Evolutionary conservation across 2,329 filamentous ascomycete genomes (phyloP), one percentile per base, ranked within the genome.

Genomic region (Penicillium sp.): DNA sequence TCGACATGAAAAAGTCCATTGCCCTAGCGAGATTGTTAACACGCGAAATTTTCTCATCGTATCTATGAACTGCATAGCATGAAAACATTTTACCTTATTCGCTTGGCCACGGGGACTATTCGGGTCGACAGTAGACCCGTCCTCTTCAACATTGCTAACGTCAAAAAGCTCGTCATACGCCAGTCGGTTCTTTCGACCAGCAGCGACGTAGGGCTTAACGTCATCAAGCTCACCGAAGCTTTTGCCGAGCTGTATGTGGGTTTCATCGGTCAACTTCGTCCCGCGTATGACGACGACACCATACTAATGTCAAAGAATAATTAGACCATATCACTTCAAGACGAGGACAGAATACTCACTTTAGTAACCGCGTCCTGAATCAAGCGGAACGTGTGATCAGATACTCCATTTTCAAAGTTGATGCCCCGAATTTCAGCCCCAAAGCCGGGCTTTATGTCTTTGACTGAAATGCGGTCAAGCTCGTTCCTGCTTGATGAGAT

Each of bases 111-210:
- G 53, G 0, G 60, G 46, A 38, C 62, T 63, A 1, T 50, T n/a
- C 8, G 55, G 45, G 15, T 61, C 54, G 9, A 65, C 54, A 41
- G 66, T 59, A 8, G 73, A 71, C 49, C 81, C 81, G 46, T 85
- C 79, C 2, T 76, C 75, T 53, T 85, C 80, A 13, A 87, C 73
- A 69, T 88, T 88, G 54, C 83, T 78, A 0, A 84, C 84, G 64
- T 88, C 86, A 68, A 87, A 87, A 0, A 88, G 78, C 71, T 88
- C 83, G 48, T 79, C 73, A 64, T 82, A 78, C 3, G 71, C 66
- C 65, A 84, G 82, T 6, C 85, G 81, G 58, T 82, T 76, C 68
- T 79, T 79, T 30, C 82, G 79, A 15, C 81, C 84, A 13, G 57
- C 74, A 2, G 71, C 73, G 11, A 82, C 74, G 71, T 83, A 86